Percentiles rank a stretch among this genome's conserved stretches.
phyloP scores from a whole-genome alignment of 148 eudicot species.

The Spergularia bocconei region DNA sequence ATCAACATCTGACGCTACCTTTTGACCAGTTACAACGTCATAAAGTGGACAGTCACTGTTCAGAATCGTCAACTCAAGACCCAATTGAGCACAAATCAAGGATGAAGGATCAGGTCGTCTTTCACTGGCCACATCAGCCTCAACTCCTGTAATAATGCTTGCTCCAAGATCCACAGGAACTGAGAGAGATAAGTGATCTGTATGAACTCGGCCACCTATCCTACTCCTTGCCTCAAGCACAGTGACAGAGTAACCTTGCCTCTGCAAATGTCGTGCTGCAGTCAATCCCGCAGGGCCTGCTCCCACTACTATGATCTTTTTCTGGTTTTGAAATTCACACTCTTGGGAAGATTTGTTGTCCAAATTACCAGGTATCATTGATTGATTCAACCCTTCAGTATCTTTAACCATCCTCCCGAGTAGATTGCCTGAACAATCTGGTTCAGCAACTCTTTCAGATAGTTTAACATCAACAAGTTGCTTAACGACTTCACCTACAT shows the following conservation, averaged over 20 bases:
- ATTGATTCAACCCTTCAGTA: constrained; percentile 25
- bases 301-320: constrained; percentile 76
- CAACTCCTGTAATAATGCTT: constrained; percentile 98
- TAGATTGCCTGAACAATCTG: constrained; percentile 29
- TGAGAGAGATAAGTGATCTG: constrained; percentile 83
- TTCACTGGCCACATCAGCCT: constrained; percentile 90
- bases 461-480: constrained; percentile 24
- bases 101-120: constrained; percentile 98
- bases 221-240: constrained; percentile 91
- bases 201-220: constrained; percentile 92
- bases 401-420: constrained; percentile 30
- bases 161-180: constrained; percentile 99
- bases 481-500: constrained; percentile 31
- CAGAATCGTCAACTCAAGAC: constrained; percentile 89
- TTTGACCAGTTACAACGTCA: constrained; percentile 78
- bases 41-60: constrained; percentile 98
- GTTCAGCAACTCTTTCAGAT: constrained; percentile 19
- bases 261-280: constrained; percentile 94
- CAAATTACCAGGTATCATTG: constrained; percentile 26
- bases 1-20: constrained; percentile 84
- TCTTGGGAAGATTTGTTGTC: constrained; percentile 25
- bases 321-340: constrained; percentile 41
- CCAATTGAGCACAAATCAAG: constrained; percentile 89
- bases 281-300: constrained; percentile 99
- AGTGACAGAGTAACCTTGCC: constrained; percentile 79